Percentiles rank a stretch among this genome's conserved stretches.
Conservation (phyloP, 75 land plant species). For the Pinus albicaulis region DNA sequence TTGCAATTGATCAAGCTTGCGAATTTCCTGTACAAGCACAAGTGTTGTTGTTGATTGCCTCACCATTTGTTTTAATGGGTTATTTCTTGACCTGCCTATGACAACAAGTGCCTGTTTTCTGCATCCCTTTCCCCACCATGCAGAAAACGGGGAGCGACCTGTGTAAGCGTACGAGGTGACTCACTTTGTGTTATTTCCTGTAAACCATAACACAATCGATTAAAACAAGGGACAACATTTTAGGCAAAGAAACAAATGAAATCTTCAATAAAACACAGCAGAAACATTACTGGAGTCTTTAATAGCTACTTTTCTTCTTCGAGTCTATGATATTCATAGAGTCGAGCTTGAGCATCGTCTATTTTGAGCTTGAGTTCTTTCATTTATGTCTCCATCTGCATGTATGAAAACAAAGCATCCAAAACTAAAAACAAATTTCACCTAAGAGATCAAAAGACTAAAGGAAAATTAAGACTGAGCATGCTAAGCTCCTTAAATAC, state of each 20-base stretch:
- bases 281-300: not conserved
- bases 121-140: not conserved
- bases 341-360: slow-evolving; percentile 79
- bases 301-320: slow-evolving; percentile 46
- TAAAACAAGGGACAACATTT: not conserved
- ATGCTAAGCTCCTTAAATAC: no score
- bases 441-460: not conserved
- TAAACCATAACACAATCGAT: not conserved
- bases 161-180: slow-evolving; percentile 28
- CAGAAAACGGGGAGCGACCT: slow-evolving; percentile 51
- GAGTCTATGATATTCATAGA: slow-evolving; percentile 56
- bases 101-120: slow-evolving; percentile 11
- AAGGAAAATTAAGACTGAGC: not conserved
- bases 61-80: slow-evolving; percentile 39
- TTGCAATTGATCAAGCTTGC: slow-evolving; percentile 92
- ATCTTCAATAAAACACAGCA: not conserved
- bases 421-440: no score
- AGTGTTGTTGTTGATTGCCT: slow-evolving; percentile 58
- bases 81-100: slow-evolving; percentile 21
- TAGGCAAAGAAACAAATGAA: not conserved
- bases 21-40: slow-evolving; percentile 91
- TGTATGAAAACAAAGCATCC: not conserved
- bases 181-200: slow-evolving; percentile 35
- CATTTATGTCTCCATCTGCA: slow-evolving; percentile 89
- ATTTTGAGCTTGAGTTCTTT: slow-evolving; percentile 70